Percentiles rank a stretch among this genome's conserved stretches.
These are phyloP conservation scores for Coniochaeta ligniaria DNA, from an alignment of 2,329 filamentous ascomycete genomes.

Conservation along the genomic window DNA sequence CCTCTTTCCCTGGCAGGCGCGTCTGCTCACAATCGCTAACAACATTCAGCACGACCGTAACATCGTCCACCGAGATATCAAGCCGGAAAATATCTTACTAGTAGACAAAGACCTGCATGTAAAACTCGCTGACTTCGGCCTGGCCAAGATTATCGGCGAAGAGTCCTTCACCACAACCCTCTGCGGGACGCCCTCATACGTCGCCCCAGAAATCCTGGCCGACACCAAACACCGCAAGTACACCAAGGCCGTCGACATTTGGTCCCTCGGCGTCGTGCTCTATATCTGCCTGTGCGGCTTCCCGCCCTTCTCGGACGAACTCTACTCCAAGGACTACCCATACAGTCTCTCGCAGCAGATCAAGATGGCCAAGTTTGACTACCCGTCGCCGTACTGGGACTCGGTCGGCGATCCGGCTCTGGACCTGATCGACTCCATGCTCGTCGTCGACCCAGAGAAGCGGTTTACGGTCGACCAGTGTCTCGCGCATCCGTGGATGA, in stretches of 20 bases:
- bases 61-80: slow-evolving; percentile 96
- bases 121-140: slow-evolving; percentile 92
- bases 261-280: slow-evolving; percentile 94
- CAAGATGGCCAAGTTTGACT: slow-evolving; percentile 81
- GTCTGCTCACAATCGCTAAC: slow-evolving; percentile 17
- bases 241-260: slow-evolving; percentile 90
- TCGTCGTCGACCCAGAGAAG: slow-evolving; percentile 77
- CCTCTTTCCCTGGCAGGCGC: not conserved
- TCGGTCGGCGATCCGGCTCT: slow-evolving; percentile 78
- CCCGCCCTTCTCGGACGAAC: slow-evolving; percentile 92
- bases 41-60: slow-evolving; percentile 77
- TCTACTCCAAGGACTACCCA: slow-evolving; percentile 73
- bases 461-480: slow-evolving; percentile 88
- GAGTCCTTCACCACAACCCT: slow-evolving; percentile 96
- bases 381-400: slow-evolving; percentile 95
- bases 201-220: slow-evolving; percentile 90
- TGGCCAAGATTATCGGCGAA: slow-evolving; percentile 97
- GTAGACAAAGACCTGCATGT: slow-evolving; percentile 78
- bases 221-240: slow-evolving; percentile 78
- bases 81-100: slow-evolving; percentile 91
- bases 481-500: slow-evolving; percentile 85
- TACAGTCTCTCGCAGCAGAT: slow-evolving; percentile 87
- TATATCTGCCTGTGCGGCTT: slow-evolving; percentile 98
- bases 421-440: slow-evolving; percentile 91
- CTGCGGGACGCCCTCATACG: slow-evolving; percentile 94